Evolutionary conservation across 2,329 filamentous ascomycete species (phyloP).

Genomic region (Parafenestella ontariensis): DNA sequence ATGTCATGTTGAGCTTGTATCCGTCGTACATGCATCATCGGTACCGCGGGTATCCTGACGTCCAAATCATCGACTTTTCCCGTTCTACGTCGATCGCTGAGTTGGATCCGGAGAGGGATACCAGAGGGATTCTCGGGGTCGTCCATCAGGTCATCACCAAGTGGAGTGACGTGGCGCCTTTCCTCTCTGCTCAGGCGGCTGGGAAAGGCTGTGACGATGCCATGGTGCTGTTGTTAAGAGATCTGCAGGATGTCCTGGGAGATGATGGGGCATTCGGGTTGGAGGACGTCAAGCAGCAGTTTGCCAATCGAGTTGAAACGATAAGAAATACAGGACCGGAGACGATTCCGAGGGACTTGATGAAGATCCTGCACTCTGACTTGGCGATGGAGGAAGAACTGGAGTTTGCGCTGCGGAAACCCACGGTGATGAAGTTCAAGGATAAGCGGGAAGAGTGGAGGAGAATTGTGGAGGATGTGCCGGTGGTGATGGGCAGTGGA

Average conservation of each 20-base stretch:
- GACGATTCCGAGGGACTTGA: constrained; percentile 1
- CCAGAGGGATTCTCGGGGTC: constrained; percentile 2
- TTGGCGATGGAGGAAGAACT: constrained; percentile 12
- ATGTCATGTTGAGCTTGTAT: constrained; percentile 16
- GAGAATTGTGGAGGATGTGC: not conserved
- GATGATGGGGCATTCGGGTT: not conserved
- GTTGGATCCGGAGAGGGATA: constrained; percentile 1
- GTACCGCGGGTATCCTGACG: constrained; percentile 20
- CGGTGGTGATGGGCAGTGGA: not conserved
- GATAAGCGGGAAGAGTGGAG: not conserved
- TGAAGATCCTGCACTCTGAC: constrained; percentile 11
- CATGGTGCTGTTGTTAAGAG: not conserved
- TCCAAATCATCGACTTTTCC: constrained; percentile 13
- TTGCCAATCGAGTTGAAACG: not conserved
- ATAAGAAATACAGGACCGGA: constrained; percentile 12
- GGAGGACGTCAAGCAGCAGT: not conserved
- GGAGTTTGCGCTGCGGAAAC: not conserved
- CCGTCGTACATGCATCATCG: constrained; percentile 2
- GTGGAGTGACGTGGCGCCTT: constrained; percentile 10
- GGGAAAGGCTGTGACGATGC: not conserved
- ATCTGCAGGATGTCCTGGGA: not conserved
- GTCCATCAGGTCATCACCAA: constrained; percentile 4
- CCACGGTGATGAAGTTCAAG: constrained; percentile 5
- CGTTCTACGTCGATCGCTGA: not conserved
- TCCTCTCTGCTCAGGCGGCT: not conserved